Evolutionary conservation across 148 eudicot genomes (phyloP).

Genomic region (Vaccinium macrocarpon): DNA sequence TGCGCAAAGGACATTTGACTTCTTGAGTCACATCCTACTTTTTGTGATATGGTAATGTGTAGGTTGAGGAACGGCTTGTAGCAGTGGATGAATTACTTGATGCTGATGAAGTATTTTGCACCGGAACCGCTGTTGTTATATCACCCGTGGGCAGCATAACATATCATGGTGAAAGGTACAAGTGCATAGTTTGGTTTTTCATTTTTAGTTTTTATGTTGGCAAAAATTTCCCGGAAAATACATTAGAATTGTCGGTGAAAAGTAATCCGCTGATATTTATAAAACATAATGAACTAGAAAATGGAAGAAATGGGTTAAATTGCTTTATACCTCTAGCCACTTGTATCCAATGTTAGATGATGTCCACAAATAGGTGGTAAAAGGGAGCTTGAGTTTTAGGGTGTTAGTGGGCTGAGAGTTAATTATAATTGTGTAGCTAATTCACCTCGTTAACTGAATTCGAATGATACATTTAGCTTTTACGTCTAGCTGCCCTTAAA

Average conservation of each 20-base stretch:
- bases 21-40: constrained; percentile 4
- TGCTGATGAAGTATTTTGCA: constrained; percentile 98
- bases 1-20: not conserved
- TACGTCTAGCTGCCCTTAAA: not conserved
- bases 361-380: not conserved
- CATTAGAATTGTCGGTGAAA: not conserved
- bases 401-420: not conserved
- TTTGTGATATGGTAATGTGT: constrained; percentile 24
- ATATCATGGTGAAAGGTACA: constrained; percentile 72
- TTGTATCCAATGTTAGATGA: not conserved
- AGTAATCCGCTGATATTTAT: not conserved
- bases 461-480: not conserved
- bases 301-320: not conserved
- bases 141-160: constrained; percentile 97
- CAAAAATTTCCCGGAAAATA: not conserved
- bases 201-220: not conserved
- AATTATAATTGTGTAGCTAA: not conserved
- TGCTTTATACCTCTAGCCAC: not conserved
- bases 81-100: constrained; percentile 80
- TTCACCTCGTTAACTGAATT: not conserved
- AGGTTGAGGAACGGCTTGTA: constrained; percentile 80
- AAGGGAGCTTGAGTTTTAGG: not conserved
- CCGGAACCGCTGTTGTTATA: constrained; percentile 95
- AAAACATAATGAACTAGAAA: not conserved
- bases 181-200: constrained; percentile 26